Percentiles rank a stretch among this genome's conserved stretches.
phyloP scores from a whole-genome alignment of 177 flowering plant species.

The Vitis hybrid region DNA sequence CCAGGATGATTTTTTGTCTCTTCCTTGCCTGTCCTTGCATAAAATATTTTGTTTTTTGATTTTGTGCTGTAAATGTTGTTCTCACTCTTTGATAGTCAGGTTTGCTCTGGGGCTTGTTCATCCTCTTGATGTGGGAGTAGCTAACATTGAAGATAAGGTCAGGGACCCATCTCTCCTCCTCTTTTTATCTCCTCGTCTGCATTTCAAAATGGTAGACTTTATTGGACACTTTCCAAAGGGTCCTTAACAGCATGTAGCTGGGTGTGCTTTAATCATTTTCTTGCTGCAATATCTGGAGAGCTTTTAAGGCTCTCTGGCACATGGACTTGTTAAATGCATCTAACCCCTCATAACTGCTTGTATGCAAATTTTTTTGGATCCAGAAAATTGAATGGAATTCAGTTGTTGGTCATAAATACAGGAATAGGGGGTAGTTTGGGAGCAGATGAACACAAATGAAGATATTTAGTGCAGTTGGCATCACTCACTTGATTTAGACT shows the following conservation, averaged over 20 bases:
- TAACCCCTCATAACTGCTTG: not conserved
- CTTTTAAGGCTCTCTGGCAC: constrained; percentile 23
- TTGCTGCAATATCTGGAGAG: constrained; percentile 14
- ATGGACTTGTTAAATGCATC: constrained; percentile 27
- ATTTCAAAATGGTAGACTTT: constrained; percentile 7
- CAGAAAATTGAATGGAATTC: constrained; percentile 8
- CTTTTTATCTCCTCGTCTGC: constrained; percentile 1
- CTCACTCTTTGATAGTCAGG: not conserved
- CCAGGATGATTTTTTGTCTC: constrained; percentile 13
- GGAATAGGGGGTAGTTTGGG: constrained; percentile 17
- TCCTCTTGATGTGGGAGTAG: constrained; percentile 8
- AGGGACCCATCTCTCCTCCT: constrained; percentile 2
- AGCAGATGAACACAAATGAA: constrained; percentile 16
- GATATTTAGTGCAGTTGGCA: constrained; percentile 17
- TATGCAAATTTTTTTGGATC: not conserved
- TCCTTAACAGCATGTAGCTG: constrained; percentile 1
- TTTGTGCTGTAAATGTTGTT: constrained; percentile 10
- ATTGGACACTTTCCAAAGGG: not conserved
- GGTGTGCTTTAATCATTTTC: not conserved
- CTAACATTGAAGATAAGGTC: constrained; percentile 10
- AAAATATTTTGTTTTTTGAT: not conserved
- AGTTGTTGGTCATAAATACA: constrained; percentile 17
- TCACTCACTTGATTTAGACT: constrained; percentile 21
- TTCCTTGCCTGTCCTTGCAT: constrained; percentile 2
- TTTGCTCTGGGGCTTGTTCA: constrained; percentile 3